Evolutionary conservation across 2,329 filamentous ascomycete species (phyloP).

Genomic region (Rasamsonia emersonii): DNA sequence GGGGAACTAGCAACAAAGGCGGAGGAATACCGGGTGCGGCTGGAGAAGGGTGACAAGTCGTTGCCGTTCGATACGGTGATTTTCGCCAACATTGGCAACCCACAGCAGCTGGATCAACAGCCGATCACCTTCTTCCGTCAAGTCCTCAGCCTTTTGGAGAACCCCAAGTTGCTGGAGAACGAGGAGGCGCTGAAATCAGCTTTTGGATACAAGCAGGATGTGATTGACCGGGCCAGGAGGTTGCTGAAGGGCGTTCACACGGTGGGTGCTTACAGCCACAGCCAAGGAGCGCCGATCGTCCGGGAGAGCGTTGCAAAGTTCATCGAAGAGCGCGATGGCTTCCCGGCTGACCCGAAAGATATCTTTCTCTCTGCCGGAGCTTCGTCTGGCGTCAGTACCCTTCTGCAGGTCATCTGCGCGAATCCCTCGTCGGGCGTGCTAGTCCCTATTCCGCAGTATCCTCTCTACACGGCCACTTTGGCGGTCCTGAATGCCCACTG

Average conservation of each 20-base stretch:
- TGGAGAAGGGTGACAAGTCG: constrained; percentile 44
- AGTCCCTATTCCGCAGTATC: constrained; percentile 95
- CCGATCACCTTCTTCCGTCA: constrained; percentile 99
- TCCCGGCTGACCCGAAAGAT: constrained; percentile 66
- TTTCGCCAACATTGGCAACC: constrained; percentile 97
- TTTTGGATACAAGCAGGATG: constrained; percentile 84
- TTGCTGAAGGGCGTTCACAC: constrained; percentile 77
- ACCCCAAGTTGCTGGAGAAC: constrained; percentile 75
- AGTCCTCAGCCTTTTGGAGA: constrained; percentile 86
- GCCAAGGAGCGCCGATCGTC: constrained; percentile 77
- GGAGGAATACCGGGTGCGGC: constrained; percentile 73
- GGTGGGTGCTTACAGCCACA: constrained; percentile 94
- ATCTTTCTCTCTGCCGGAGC: constrained; percentile 90
- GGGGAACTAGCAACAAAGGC: constrained; percentile 91
- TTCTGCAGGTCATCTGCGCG: constrained; percentile 81
- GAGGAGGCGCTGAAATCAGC: constrained; percentile 65
- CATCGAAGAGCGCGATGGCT: constrained; percentile 86
- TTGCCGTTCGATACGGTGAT: constrained; percentile 88
- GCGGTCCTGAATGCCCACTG: constrained; percentile 73
- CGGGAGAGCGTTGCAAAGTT: constrained; percentile 86
- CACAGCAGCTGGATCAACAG: constrained; percentile 97
- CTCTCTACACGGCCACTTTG: constrained; percentile 90
- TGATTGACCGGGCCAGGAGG: constrained; percentile 71
- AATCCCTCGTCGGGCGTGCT: constrained; percentile 70
- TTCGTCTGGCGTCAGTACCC: constrained; percentile 88